A percentile compares a stretch with the other conserved stretches of the same genome.
Conservation (phyloP, 2,329 filamentous ascomycete genomes). For the Hymenoscyphus albidus region DNA sequence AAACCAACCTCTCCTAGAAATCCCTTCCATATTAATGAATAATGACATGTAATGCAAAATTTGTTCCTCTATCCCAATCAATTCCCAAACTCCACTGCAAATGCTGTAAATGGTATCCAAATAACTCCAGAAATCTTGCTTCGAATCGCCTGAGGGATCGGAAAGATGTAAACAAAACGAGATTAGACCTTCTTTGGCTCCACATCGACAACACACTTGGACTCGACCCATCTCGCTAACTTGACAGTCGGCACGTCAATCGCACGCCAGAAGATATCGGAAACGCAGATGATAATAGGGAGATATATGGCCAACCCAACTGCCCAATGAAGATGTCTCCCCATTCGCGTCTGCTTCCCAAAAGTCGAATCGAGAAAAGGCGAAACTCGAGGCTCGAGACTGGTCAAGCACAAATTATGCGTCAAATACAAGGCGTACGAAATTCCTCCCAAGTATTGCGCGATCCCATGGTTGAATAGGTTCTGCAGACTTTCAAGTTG, state of each 20-base stretch:
- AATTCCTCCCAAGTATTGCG: constrained; percentile 54
- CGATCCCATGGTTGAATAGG: constrained; percentile 45
- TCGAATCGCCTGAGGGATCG: background rate
- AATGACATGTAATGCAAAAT: background rate
- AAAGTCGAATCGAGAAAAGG: constrained; percentile 26
- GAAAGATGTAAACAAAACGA: background rate
- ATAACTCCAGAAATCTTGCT: background rate
- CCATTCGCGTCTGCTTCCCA: constrained; percentile 22
- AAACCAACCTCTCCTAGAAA: background rate
- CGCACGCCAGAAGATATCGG: constrained; percentile 56
- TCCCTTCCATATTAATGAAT: too few relatives aligned
- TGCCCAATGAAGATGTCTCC: constrained; percentile 34
- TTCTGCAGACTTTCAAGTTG: constrained; percentile 38
- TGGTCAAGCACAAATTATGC: constrained; percentile 49
- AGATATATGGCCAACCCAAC: constrained; percentile 41
- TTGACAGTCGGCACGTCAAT: constrained; percentile 50
- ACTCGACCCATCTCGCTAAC: constrained; percentile 46
- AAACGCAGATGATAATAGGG: constrained; percentile 47
- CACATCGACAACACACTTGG: constrained; percentile 23
- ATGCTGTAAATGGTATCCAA: background rate
- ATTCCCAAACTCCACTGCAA: background rate
- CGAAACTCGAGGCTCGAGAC: constrained; percentile 23
- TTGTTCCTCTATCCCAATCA: background rate
- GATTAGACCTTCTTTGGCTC: constrained; percentile 19
- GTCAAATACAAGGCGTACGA: constrained; percentile 56